phyloP scores from a whole-genome alignment of 2,329 filamentous ascomycete species.

The Colletotrichum spinosum region DNA sequence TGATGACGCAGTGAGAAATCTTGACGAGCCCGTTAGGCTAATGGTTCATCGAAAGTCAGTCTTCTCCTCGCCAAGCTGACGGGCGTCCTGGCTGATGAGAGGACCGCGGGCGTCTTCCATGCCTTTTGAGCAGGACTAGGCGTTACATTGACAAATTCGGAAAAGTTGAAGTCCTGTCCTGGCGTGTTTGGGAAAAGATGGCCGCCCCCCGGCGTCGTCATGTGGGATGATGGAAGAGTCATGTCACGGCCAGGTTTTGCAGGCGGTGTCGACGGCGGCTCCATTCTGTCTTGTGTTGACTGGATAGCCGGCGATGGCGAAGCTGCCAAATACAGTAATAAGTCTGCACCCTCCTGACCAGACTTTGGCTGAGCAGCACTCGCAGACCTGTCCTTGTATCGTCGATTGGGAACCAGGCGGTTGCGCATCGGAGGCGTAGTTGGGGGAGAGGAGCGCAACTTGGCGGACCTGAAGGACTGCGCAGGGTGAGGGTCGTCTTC shows the following conservation, averaged over 20 bases:
- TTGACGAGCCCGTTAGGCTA: conserved; percentile 52
- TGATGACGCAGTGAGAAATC: background rate
- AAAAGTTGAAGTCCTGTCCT: conserved; percentile 87
- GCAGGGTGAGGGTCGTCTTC: conserved; percentile 85
- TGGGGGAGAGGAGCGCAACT: conserved; percentile 83
- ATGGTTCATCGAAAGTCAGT: conserved; percentile 85
- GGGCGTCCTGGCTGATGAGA: conserved; percentile 63
- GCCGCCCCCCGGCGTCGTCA: conserved; percentile 83
- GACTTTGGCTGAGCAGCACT: conserved; percentile 64
- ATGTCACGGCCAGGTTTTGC: conserved; percentile 71
- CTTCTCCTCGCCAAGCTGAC: conserved; percentile 77
- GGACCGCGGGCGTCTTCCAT: conserved; percentile 83
- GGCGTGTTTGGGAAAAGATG: conserved; percentile 82
- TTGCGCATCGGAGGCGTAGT: conserved; percentile 80
- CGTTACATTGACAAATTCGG: conserved; percentile 97
- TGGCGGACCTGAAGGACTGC: conserved; percentile 76
- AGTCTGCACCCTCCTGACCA: conserved; percentile 83
- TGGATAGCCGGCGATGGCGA: conserved; percentile 87
- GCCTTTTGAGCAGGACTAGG: conserved; percentile 92
- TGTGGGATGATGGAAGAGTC: conserved; percentile 84
- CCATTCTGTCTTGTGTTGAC: conserved; percentile 64
- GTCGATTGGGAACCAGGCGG: conserved; percentile 59
- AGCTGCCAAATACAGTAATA: conserved; percentile 86
- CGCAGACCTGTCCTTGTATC: conserved; percentile 59
- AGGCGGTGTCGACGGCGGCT: conserved; percentile 81